Evolutionary conservation across 768 basidiomycete genomes (phyloP), one percentile per base, ranked within the genome.

Genomic region (Mycena olivaceomarginata): DNA sequence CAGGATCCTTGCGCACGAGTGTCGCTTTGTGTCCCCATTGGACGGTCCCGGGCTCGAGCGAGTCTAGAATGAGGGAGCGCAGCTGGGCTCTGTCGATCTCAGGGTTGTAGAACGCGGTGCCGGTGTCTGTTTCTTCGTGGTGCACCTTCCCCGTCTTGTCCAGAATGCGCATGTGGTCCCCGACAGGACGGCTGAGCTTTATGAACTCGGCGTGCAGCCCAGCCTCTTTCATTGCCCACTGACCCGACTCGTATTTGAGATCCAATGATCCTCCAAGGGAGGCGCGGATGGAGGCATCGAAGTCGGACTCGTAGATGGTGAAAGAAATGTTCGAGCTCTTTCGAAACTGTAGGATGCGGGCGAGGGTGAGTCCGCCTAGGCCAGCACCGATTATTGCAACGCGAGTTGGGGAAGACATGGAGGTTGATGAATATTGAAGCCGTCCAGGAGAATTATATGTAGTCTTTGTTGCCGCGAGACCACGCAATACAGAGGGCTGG

Each of bases 1-100:
- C 59, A n/a, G 67, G 20, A 31, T 66, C 68, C 62, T n/a, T 64
- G 22, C 53, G 63, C 12, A 78, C 46, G 6, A 13, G 43, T 1
- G 69, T 70, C 31, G 73, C 73, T 40, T 75, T 75, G 70, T 78
- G 74, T 22, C 64, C 73, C 77, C 77, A 78, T 20, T 75, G 40
- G 4, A 78, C 65, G 4, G 70, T 73, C 48, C 53, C 68, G 12
- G 79, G 78, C 18, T 75, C 62, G 15, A 82, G 77, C 4, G 77
- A 77, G 74, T 84, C 81, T 56, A 78, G 60, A 37, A 84, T 75
- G 53, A 83, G 74, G 48, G 74, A 37, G 67, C 79, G 70, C 53
- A 84, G 73, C 48, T 74, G 64, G 51, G 45, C 56, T 16, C 77
- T 46, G 72, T 79, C 78, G 53, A 79, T 74, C 56, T 79, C 78